A percentile compares a stretch with the other conserved stretches of the same genome.
phyloP scores from a whole-genome alignment of 257 asterid genomes.

The Gentiana dahurica region DNA sequence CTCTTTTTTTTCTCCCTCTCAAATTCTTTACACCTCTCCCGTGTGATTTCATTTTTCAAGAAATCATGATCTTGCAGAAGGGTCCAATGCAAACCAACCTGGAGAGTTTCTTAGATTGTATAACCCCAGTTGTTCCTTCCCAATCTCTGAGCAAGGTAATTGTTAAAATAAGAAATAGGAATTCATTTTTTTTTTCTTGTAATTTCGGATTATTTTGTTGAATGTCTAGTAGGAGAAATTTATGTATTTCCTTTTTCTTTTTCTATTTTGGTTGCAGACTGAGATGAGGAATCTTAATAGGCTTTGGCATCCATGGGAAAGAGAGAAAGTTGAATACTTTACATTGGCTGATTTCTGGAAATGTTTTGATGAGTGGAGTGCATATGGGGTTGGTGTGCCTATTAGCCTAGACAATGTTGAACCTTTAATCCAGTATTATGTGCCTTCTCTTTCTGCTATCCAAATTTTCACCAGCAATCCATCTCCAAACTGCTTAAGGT shows the following conservation, averaged over 20 bases:
- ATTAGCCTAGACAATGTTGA: conserved; percentile 6
- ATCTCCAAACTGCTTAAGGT: not conserved
- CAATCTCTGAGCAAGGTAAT: conserved; percentile 13
- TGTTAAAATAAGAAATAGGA: not conserved
- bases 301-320: conserved; percentile 6
- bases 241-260: not conserved
- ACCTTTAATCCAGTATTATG: conserved; percentile 15
- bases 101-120: conserved; percentile 11
- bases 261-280: conserved; percentile 2
- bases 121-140: conserved; percentile 17
- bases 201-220: not conserved
- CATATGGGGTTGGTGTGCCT: conserved; percentile 21
- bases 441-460: conserved; percentile 21
- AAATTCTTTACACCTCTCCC: too few species aligned
- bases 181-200: not conserved
- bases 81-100: conserved; percentile 10
- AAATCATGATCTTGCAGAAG: too few species aligned
- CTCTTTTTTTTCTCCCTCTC: too few species aligned
- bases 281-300: conserved; percentile 7
- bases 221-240: not conserved
- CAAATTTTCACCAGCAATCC: conserved; percentile 15
- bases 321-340: conserved; percentile 8
- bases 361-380: conserved; percentile 27
- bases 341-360: conserved; percentile 17
- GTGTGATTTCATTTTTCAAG: too few species aligned